Conservation (phyloP, 768 basidiomycete genomes). For the Trametes coccinea region DNA sequence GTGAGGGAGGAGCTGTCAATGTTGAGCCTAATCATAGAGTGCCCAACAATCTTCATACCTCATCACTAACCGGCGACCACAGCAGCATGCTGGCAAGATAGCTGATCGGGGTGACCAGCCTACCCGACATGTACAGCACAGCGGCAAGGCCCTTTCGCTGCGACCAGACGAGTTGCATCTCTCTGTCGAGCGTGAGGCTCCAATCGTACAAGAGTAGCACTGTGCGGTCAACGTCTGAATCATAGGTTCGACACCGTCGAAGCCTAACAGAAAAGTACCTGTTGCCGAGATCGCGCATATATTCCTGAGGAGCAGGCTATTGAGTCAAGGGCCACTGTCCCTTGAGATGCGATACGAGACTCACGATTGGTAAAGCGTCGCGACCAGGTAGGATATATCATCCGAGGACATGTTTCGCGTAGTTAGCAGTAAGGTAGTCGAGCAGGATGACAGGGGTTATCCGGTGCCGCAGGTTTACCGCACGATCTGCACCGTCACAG, state of each 20-base stretch:
- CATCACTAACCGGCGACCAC: not conserved
- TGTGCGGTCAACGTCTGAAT: not conserved
- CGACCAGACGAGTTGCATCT: not conserved
- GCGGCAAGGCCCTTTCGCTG: not conserved
- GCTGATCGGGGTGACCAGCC: not conserved
- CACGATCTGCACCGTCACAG: too few species aligned
- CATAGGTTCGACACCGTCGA: not conserved
- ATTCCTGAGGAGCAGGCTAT: not conserved
- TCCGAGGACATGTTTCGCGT: not conserved
- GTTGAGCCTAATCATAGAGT: not conserved
- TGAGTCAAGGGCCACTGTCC: not conserved
- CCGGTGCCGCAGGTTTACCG: too few species aligned
- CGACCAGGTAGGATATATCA: not conserved
- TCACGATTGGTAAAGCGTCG: not conserved
- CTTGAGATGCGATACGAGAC: not conserved
- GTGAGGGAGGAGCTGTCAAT: not conserved
- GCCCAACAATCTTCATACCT: not conserved
- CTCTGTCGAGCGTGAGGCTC: not conserved
- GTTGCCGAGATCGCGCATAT: not conserved
- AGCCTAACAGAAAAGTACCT: not conserved
- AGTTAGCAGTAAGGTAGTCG: too few species aligned
- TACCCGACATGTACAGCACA: not conserved
- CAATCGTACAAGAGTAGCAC: slow-evolving; percentile 3
- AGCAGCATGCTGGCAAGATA: not conserved
- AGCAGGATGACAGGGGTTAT: too few species aligned